Base-by-base conservation (phyloP, 108 stramenopile species). In the Discostella stelligeroides region DNA sequence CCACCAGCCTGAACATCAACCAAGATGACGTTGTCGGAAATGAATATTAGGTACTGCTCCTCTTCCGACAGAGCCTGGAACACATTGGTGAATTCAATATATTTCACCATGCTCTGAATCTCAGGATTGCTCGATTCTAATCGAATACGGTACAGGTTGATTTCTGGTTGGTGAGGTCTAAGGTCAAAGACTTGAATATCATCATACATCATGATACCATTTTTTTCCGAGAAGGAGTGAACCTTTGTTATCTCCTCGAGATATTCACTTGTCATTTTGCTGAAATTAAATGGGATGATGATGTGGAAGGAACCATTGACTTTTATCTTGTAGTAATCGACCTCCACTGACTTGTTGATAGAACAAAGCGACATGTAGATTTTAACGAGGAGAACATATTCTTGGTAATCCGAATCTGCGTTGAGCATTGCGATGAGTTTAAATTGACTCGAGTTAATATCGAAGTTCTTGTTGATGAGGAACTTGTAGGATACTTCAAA, bases 301-400 rank as follows among this genome's bases (percentile, higher is more conserved):
- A 81, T 77, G 43, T 76, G 79, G 64, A 77, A 83, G 17, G 65
- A 60, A 14, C 79, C 82, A 58, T 64, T 64, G 67, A 49, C 57
- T 21, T 55, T 63, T 18, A 84, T 72, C 37, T 84, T 84, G 66
- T 84, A 84, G 50, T 81, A 84, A 69, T 84, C 83, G n/a, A 84
- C 83, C 72, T 84, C 83, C 14, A 80, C 80, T 20, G 83, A 84
- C 48, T 76, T 80, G 67, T 84, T 84, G 37, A 84, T 84, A 27
- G 76, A 61, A 29, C 83, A 84, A 8, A 84, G 63, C 15, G 80
- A 81, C 80, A 84, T 81, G 67, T 84, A 82, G 37, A 84, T 81
- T 63, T 84, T 84, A 64, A 67, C 67, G 11, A 84, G 83, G 2
- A 84, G 61, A 29, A 84, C 67, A 60, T 84, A 82, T 47, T 72